These are phyloP conservation scores for Macrophomina tecta DNA, from an alignment of 2,329 filamentous ascomycete genomes.

Conservation along the genomic window DNA sequence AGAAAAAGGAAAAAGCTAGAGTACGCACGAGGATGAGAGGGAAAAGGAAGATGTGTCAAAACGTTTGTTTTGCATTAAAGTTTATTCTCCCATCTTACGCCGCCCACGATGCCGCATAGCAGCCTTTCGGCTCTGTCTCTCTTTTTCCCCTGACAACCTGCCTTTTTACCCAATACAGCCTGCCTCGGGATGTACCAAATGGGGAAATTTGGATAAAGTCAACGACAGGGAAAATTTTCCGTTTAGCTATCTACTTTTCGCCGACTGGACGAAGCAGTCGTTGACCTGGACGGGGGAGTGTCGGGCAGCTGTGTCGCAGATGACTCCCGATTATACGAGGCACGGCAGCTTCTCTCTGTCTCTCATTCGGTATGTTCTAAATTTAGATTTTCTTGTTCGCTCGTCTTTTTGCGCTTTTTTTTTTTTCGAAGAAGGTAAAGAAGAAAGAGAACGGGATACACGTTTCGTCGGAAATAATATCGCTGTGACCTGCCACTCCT, in stretches of 20 bases:
- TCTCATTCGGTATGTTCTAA: too few relatives aligned
- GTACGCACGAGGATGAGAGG: neutral
- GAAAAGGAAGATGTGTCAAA: neutral
- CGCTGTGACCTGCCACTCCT: too few relatives aligned
- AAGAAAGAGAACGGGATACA: too few relatives aligned
- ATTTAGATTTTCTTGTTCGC: too few relatives aligned
- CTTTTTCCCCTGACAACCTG: neutral
- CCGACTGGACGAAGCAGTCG: neutral
- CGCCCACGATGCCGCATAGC: neutral
- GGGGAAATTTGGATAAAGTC: neutral
- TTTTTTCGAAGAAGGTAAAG: too few relatives aligned
- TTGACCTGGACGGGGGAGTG: too few relatives aligned
- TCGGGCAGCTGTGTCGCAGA: too few relatives aligned
- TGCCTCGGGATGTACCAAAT: neutral
- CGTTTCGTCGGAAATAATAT: too few relatives aligned
- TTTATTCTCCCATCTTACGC: neutral
- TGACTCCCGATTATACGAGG: too few relatives aligned
- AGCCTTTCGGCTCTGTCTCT: neutral
- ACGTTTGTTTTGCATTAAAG: neutral
- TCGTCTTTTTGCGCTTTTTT: neutral
- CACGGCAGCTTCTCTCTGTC: too few relatives aligned
- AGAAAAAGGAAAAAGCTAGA: neutral
- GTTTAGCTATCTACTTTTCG: neutral
- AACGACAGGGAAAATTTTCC: neutral
- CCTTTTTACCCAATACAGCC: neutral